These are phyloP conservation scores for Rhodomyrtus tomentosa DNA, from an alignment of 345 rosid genomes.

Conservation along the genomic window DNA sequence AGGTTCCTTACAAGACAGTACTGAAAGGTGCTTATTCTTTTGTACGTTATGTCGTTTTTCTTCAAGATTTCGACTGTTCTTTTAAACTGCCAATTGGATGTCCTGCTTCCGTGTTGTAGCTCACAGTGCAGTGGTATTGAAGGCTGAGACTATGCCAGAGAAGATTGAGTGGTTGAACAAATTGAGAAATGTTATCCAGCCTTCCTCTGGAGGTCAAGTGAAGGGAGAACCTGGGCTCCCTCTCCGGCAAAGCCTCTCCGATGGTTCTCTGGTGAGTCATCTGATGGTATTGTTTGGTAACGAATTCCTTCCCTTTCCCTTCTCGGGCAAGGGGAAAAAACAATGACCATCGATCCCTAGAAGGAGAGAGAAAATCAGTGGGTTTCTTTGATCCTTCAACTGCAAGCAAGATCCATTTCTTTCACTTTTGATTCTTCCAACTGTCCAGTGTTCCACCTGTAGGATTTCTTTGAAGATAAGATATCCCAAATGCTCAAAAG, in stretches of 20 bases:
- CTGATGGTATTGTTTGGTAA: too few relatives aligned
- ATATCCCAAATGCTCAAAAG: not conserved
- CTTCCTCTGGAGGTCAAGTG: constrained; percentile 51
- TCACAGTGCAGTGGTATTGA: constrained; percentile 64
- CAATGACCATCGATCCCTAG: not conserved
- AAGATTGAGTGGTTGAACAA: constrained; percentile 87
- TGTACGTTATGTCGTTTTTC: not conserved
- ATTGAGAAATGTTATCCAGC: constrained; percentile 51
- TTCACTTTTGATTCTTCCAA: not conserved
- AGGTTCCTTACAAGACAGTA: constrained; percentile 79
- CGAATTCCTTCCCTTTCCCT: not conserved
- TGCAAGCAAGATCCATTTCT: not conserved
- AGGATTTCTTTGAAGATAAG: not conserved
- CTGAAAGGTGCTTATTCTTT: constrained; percentile 6
- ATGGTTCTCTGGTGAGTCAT: constrained; percentile 85
- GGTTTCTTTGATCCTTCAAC: not conserved
- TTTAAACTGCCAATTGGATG: not conserved
- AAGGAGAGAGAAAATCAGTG: not conserved
- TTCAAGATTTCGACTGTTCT: not conserved
- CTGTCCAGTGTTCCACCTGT: not conserved
- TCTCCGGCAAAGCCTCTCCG: constrained; percentile 84
- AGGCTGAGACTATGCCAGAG: constrained; percentile 82
- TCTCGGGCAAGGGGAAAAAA: not conserved
- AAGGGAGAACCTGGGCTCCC: constrained; percentile 29
- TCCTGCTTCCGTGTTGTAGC: constrained; percentile 33